phyloP scores from a whole-genome alignment of 2,329 filamentous ascomycete genomes.

The Colletotrichum falcatum region DNA sequence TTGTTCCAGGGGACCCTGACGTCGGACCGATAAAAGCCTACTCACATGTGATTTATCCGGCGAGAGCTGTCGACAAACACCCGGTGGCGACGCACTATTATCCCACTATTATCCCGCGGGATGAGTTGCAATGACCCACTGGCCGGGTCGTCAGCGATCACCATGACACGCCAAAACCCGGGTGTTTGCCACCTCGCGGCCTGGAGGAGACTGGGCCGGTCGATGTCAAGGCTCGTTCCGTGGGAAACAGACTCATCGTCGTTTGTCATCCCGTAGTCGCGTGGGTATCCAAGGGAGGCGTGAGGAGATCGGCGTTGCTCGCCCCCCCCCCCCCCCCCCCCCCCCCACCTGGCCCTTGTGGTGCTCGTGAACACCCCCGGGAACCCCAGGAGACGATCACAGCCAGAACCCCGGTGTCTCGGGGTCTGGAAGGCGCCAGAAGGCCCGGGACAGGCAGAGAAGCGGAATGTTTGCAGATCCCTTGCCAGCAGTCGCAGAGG shows the following conservation, averaged over 20 bases:
- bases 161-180: background rate
- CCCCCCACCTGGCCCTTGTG: too few species aligned
- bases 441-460: background rate
- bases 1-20: too few species aligned
- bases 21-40: too few species aligned
- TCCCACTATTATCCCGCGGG: background rate
- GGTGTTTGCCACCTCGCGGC: background rate
- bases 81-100: background rate
- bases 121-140: background rate
- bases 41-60: too few species aligned
- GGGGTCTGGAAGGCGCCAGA: background rate
- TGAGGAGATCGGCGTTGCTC: background rate
- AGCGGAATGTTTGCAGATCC: background rate
- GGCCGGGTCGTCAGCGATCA: background rate
- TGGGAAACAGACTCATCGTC: too few species aligned
- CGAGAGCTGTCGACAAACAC: background rate
- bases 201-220: too few species aligned
- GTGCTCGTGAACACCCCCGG: background rate
- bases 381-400: conserved; percentile 3
- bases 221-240: too few species aligned
- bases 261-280: too few species aligned
- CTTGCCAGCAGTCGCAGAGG: background rate
- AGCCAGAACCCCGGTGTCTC: background rate
- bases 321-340: background rate
- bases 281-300: too few species aligned